These are phyloP conservation scores for Saturnispora kantuleensis DNA, from an alignment of 805 yeast genomes.

Conservation along the genomic window DNA sequence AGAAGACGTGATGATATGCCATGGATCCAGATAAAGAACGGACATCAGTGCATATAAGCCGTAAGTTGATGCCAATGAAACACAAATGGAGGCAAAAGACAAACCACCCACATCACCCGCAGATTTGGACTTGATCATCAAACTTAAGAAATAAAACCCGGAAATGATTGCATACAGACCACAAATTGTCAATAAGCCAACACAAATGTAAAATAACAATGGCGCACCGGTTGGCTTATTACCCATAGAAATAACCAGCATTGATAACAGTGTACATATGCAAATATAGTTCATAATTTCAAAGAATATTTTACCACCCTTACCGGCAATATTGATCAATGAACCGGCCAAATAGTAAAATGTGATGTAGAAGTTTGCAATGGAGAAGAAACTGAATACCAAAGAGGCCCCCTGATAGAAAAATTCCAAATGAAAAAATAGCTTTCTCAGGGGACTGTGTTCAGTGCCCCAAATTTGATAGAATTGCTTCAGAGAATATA, in stretches of 20 bases:
- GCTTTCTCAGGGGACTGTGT: slow-evolving; percentile 72
- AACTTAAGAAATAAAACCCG: slow-evolving; percentile 70
- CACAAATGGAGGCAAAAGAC: slow-evolving; percentile 65
- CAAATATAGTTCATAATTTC: slow-evolving; percentile 80
- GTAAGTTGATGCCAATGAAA: slow-evolving; percentile 82
- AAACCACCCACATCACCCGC: slow-evolving; percentile 31
- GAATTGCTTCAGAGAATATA: slow-evolving; percentile 80
- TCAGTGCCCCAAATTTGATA: slow-evolving; percentile 80
- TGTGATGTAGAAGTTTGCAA: slow-evolving; percentile 85
- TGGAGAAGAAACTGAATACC: slow-evolving; percentile 83
- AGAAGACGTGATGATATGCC: slow-evolving; percentile 89
- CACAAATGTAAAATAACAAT: slow-evolving; percentile 60
- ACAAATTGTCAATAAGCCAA: slow-evolving; percentile 65
- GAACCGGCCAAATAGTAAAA: slow-evolving; percentile 92
- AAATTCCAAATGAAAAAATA: slow-evolving; percentile 79
- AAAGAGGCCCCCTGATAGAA: slow-evolving; percentile 74
- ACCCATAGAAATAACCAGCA: slow-evolving; percentile 90
- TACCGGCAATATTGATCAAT: slow-evolving; percentile 48
- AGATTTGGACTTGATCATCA: slow-evolving; percentile 35
- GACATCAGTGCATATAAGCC: slow-evolving; percentile 83
- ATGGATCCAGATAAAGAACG: slow-evolving; percentile 80
- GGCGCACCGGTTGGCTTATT: slow-evolving; percentile 96
- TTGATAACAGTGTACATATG: slow-evolving; percentile 73
- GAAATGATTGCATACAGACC: slow-evolving; percentile 73
- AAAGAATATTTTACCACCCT: slow-evolving; percentile 77